Conservation (phyloP, 2,329 filamentous ascomycete genomes). For the Talaromyces rugulosus region DNA sequence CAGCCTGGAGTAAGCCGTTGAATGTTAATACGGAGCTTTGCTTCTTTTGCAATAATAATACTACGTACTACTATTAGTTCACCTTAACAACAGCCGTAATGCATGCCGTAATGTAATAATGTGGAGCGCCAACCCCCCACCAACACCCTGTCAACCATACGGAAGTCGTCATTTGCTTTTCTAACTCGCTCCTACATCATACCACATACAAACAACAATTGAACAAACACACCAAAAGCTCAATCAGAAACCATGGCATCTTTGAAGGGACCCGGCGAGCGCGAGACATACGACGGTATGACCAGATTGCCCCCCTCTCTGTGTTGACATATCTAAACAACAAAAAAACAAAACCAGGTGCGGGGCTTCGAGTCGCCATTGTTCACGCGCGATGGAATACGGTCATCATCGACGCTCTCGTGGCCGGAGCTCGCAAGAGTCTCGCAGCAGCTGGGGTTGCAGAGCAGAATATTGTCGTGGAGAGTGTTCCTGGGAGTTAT, state of each 20-base stretch:
- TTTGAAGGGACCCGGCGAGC: constrained; percentile 61
- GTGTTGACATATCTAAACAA: background rate
- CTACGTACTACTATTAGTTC: background rate
- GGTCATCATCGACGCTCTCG: constrained; percentile 78
- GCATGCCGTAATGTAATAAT: background rate
- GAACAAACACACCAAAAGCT: background rate
- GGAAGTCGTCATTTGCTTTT: background rate
- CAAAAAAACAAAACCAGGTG: constrained; percentile 45
- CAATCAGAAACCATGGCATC: constrained; percentile 44
- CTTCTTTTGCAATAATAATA: background rate
- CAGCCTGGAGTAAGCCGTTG: background rate
- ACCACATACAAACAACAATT: background rate
- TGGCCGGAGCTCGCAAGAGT: constrained; percentile 73
- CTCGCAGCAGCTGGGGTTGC: constrained; percentile 76
- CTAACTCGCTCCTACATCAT: background rate
- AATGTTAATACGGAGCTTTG: background rate
- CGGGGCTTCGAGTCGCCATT: constrained; percentile 81
- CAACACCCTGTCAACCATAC: background rate
- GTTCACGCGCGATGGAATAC: constrained; percentile 95
- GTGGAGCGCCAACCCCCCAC: background rate
- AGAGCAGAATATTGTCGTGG: constrained; percentile 80
- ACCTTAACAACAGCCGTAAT: background rate
- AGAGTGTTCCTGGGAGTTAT: constrained; percentile 90
- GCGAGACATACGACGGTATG: constrained; percentile 54
- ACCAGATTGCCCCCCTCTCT: background rate